Base-by-base conservation (phyloP, 2,329 filamentous ascomycete genomes). In the Pyrenophora seminiperda region DNA sequence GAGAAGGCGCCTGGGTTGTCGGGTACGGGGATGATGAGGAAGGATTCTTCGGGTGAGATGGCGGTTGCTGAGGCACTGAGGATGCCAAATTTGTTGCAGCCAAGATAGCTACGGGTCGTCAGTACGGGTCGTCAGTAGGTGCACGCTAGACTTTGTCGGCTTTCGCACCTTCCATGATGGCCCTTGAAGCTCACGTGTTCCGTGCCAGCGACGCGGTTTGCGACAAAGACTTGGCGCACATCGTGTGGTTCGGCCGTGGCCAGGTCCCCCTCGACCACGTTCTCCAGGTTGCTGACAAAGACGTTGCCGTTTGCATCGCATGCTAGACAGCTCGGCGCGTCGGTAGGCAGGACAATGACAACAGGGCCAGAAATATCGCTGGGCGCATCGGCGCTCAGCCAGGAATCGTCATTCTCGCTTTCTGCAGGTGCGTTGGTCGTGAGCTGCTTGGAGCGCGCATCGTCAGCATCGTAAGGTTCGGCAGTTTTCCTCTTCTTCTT, bases 171-270 rank as follows among this genome's bases (percentile, higher is more conserved):
- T 56, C 91, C 92, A 74, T 97, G 90, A 63, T 93, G 89, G 0
- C 91, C 90, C 75, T 96, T 97, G 73, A 99, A 89, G 50, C 89
- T 88, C 62, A 90, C 87, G 27, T 82, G 81, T 57, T 95, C 90
- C 1, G 89, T 93, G 3, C 93, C 93, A 0, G 87, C 83, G 10
- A 97, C 87, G 59, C 83, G 83, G 62, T 89, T 96, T 53, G 90
- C 91, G 58, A 97, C 84, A 90, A 93, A 99, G 13, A 99, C 94
- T 77, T 97, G 92, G 53, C 93, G 81, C 53, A 97, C 92, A 72
- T 97, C 92, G 73, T 97, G 92, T 41, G 94, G 94, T 75, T 99
- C 94, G 7, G 93, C 91, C 4, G 86, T 96, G n/a, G 81, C 73
- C 3, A 90, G 83, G 68, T 96, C 88, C 19, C 80, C 85, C 49